Conservation (phyloP, 148 eudicot genomes). For the Chenopodium album region DNA sequence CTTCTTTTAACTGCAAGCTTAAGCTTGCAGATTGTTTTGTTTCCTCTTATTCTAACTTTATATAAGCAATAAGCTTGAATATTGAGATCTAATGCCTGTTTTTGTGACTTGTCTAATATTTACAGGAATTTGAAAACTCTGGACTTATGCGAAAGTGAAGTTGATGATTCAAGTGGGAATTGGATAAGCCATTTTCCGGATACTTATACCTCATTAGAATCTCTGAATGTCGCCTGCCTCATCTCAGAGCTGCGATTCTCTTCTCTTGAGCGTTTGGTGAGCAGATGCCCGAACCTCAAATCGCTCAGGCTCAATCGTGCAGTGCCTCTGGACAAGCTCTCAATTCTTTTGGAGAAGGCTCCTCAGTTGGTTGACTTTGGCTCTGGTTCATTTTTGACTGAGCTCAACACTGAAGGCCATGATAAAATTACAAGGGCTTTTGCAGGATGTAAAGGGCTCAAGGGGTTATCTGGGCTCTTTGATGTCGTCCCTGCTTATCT, state of each 20-base stretch:
- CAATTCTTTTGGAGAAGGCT: slow-evolving; percentile 58
- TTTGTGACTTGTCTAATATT: neutral
- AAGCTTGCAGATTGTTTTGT: neutral
- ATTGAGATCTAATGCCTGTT: neutral
- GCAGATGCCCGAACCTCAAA: slow-evolving; percentile 67
- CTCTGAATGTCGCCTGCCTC: slow-evolving; percentile 84
- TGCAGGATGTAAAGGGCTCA: slow-evolving; percentile 64
- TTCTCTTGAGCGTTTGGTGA: slow-evolving; percentile 74
- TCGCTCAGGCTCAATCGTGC: slow-evolving; percentile 79
- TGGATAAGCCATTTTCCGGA: slow-evolving; percentile 94
- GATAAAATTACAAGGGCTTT: slow-evolving; percentile 57
- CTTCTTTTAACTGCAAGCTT: neutral
- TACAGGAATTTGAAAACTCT: slow-evolving; percentile 73
- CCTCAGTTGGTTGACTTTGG: slow-evolving; percentile 83
- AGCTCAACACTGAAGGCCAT: slow-evolving; percentile 56
- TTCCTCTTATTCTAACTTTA: neutral
- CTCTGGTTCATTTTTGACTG: slow-evolving; percentile 73
- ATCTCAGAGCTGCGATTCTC: slow-evolving; percentile 70
- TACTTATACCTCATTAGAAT: slow-evolving; percentile 61
- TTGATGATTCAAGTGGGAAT: slow-evolving; percentile 85
- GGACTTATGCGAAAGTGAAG: slow-evolving; percentile 87
- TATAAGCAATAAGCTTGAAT: neutral
- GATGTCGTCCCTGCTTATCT: slow-evolving; percentile 80
- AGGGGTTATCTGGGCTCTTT: slow-evolving; percentile 80
- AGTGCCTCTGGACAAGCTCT: slow-evolving; percentile 74